A percentile compares a stretch with the other conserved stretches of the same genome.
Conservation (phyloP, 2,329 filamentous ascomycete genomes). For the Pestalotiopsis sp. region DNA sequence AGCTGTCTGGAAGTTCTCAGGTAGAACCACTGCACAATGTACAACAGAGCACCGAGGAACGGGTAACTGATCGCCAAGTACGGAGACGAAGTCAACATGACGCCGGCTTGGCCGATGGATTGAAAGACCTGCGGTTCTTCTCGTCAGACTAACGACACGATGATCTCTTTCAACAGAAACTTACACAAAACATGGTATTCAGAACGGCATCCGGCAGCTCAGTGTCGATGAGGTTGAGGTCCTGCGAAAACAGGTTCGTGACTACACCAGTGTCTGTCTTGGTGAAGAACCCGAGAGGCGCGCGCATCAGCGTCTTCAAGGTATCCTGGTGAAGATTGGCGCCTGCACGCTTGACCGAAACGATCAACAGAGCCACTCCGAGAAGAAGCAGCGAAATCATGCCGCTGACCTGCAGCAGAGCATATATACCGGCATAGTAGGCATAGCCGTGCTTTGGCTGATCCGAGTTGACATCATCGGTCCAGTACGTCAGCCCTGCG, state of each 20-base stretch:
- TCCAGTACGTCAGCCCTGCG: constrained; percentile 26
- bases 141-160: too few species aligned
- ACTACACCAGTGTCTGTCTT: constrained; percentile 36
- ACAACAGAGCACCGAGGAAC: constrained; percentile 40
- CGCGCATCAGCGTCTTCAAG: background rate
- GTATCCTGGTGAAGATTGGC: constrained; percentile 12
- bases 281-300: constrained; percentile 35
- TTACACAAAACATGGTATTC: constrained; percentile 18
- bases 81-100: constrained; percentile 41
- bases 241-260: constrained; percentile 42
- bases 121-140: background rate
- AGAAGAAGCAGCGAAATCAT: constrained; percentile 22
- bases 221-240: constrained; percentile 40
- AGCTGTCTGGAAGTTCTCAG: constrained; percentile 54
- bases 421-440: constrained; percentile 29
- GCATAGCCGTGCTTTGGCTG: constrained; percentile 21
- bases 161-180: too few species aligned
- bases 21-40: constrained; percentile 50
- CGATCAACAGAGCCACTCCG: constrained; percentile 18
- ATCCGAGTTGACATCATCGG: constrained; percentile 17
- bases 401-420: constrained; percentile 19
- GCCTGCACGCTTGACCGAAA: constrained; percentile 18
- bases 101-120: constrained; percentile 29
- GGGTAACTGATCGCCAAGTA: constrained; percentile 47
- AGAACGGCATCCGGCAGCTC: constrained; percentile 34